phyloP scores from a whole-genome alignment of 73 alveolate species.

The Vitrella brassicaformis region DNA sequence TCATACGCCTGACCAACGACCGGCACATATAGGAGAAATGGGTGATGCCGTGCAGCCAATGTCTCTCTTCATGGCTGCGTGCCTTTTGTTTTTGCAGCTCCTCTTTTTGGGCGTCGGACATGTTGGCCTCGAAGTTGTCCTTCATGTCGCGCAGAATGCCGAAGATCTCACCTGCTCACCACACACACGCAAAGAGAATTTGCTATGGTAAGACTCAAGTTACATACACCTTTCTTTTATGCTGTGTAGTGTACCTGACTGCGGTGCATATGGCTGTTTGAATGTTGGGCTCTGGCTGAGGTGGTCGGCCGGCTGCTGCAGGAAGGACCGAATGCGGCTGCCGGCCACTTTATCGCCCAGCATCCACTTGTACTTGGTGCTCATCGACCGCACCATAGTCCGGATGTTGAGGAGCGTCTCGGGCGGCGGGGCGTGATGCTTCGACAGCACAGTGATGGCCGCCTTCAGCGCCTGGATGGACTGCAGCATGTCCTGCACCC shows the following conservation, averaged over 20 bases:
- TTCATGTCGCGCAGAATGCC: neutral
- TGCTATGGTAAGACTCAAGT: too few species aligned
- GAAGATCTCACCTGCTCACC: neutral
- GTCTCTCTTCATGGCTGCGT: too few species aligned
- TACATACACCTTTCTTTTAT: too few species aligned
- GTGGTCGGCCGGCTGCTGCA: neutral
- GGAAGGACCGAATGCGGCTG: neutral
- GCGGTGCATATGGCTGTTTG: neutral
- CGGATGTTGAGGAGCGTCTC: neutral
- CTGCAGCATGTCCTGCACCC: neutral
- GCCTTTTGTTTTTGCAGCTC: neutral
- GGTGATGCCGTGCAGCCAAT: too few species aligned
- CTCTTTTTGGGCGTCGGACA: neutral
- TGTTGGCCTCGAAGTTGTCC: neutral
- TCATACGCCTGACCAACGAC: too few species aligned
- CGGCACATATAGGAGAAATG: too few species aligned
- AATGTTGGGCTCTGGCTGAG: neutral
- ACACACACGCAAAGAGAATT: too few species aligned
- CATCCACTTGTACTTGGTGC: too few species aligned
- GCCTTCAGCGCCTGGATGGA: neutral
- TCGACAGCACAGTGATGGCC: conserved; percentile 1
- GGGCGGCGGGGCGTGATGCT: neutral
- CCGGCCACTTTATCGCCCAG: too few species aligned
- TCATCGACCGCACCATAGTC: neutral
- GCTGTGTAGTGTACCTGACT: too few species aligned